Conservation (phyloP, 306 rosid species). For the Calophaca sinica region DNA sequence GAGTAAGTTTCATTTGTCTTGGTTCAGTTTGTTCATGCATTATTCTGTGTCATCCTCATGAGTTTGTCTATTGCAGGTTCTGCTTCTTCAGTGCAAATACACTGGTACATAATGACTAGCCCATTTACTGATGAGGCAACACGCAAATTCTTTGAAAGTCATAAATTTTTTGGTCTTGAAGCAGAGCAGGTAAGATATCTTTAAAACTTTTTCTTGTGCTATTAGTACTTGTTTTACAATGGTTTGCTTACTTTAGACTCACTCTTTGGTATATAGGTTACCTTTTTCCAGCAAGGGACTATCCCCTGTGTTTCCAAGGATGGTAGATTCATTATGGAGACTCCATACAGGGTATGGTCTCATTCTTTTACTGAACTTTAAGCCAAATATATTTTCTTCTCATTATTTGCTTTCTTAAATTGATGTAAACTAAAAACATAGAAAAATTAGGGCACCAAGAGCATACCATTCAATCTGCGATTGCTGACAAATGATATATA, state of each 20-base stretch:
- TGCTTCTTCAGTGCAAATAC: constrained; percentile 69
- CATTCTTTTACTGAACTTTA: constrained; percentile 38
- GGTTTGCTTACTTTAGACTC: constrained; percentile 48
- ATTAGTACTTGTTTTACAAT: constrained; percentile 18
- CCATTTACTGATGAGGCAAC: constrained; percentile 96
- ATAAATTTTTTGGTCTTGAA: constrained; percentile 86
- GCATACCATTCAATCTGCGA: too few relatives aligned
- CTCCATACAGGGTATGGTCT: constrained; percentile 74
- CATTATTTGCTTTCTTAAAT: constrained; percentile 34
- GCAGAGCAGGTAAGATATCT: constrained; percentile 77
- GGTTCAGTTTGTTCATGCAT: constrained; percentile 41
- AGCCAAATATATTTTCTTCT: constrained; percentile 19
- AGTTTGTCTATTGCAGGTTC: constrained; percentile 58
- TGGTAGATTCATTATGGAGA: constrained; percentile 94
- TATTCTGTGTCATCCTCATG: constrained; percentile 36
- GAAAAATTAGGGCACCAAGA: neutral
- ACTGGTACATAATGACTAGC: constrained; percentile 99
- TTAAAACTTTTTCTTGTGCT: neutral
- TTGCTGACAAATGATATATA: too few relatives aligned
- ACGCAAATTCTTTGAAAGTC: constrained; percentile 85
- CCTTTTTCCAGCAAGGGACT: constrained; percentile 97
- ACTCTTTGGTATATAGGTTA: constrained; percentile 67
- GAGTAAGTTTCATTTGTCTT: constrained; percentile 55
- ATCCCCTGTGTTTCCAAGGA: constrained; percentile 95
- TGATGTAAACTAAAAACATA: neutral